These are phyloP conservation scores for Termitomyces titanicus DNA, from an alignment of 768 basidiomycete species.

Conservation along the genomic window DNA sequence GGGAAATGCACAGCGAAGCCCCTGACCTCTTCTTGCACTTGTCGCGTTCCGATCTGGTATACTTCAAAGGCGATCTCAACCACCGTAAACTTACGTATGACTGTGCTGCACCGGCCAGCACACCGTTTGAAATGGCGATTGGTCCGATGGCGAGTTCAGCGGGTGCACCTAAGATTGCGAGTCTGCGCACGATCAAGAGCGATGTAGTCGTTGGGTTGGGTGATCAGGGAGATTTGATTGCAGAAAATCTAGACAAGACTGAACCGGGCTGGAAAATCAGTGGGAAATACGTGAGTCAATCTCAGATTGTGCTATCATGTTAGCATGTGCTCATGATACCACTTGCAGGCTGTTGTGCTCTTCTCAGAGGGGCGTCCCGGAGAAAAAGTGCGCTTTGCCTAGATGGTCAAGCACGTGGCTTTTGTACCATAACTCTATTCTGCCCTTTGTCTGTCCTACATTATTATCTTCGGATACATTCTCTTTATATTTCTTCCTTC, in stretches of 20 bases:
- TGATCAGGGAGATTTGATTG: conserved; percentile 59
- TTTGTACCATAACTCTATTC: too few relatives aligned
- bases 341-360: conserved; percentile 73
- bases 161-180: conserved; percentile 84
- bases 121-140: conserved; percentile 87
- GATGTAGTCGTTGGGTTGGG: conserved; percentile 92
- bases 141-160: conserved; percentile 88
- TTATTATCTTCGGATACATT: too few relatives aligned
- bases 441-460: too few relatives aligned
- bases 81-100: conserved; percentile 90
- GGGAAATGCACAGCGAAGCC: conserved; percentile 80
- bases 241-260: conserved; percentile 75
- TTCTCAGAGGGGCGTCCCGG: conserved; percentile 86
- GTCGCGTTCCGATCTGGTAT: conserved; percentile 83
- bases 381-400: conserved; percentile 80
- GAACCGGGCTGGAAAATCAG: conserved; percentile 97
- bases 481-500: neutral
- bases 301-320: neutral
- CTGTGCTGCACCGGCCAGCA: conserved; percentile 81
- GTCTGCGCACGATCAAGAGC: conserved; percentile 89
- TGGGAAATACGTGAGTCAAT: conserved; percentile 82
- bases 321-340: conserved; percentile 1
- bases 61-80: conserved; percentile 94
- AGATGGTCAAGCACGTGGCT: conserved; percentile 3
- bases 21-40: conserved; percentile 92